These are phyloP conservation scores for Collariella sp. DNA, from an alignment of 495 filamentous ascomycete species.

Conservation along the genomic window DNA sequence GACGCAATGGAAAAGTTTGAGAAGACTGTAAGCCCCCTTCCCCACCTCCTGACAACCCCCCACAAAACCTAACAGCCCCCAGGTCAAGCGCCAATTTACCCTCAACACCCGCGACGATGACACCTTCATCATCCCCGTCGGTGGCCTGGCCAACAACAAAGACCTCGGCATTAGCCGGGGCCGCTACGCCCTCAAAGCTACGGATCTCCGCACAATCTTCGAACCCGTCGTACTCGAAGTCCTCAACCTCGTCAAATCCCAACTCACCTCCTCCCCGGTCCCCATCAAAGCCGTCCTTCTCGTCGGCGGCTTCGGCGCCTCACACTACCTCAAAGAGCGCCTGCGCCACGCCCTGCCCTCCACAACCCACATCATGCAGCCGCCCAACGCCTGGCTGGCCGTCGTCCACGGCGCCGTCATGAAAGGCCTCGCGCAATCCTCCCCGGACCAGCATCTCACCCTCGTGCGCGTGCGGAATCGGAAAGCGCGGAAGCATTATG, in stretches of 20 bases:
- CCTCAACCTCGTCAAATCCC: constrained; percentile 50
- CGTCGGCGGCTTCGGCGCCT: constrained; percentile 64
- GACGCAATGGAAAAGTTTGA: constrained; percentile 34
- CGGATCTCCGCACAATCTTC: constrained; percentile 45
- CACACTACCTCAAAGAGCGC: constrained; percentile 53
- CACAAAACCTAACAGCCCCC: background rate
- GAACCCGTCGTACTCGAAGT: constrained; percentile 51
- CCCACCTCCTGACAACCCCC: background rate
- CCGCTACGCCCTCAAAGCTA: constrained; percentile 23
- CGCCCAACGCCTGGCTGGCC: constrained; percentile 50
- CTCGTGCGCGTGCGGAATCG: constrained; percentile 37
- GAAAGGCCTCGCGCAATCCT: constrained; percentile 35
- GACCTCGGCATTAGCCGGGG: constrained; percentile 24
- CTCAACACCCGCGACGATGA: constrained; percentile 19
- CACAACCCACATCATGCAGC: constrained; percentile 49
- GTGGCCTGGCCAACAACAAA: constrained; percentile 24
- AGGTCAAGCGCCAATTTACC: constrained; percentile 28
- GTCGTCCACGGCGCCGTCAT: constrained; percentile 37
- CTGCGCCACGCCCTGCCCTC: constrained; percentile 33
- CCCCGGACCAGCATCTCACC: constrained; percentile 30
- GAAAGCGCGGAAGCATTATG: constrained; percentile 46
- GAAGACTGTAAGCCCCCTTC: constrained; percentile 16
- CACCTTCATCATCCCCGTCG: constrained; percentile 27
- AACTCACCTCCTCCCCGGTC: constrained; percentile 40
- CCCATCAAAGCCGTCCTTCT: constrained; percentile 52